Conservation (phyloP, 1,139 yeast species). For the Yamadazyma kanchanaburiensis region DNA sequence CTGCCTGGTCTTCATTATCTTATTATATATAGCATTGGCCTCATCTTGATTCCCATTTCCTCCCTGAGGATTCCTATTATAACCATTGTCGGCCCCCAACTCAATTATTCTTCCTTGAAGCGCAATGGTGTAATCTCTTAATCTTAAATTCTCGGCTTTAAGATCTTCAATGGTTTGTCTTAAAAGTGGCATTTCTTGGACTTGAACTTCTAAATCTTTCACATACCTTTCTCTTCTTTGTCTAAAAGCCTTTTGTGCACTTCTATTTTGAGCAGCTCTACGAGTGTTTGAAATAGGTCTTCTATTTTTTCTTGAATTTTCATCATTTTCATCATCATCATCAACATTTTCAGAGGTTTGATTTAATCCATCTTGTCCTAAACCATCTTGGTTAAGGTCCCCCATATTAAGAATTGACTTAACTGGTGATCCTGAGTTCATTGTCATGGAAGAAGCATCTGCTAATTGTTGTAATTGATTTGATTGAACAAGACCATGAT, state of each 20-base stretch:
- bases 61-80: constrained; percentile 1
- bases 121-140: constrained; percentile 70
- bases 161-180: constrained; percentile 62
- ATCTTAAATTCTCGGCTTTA: constrained; percentile 64
- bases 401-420: background rate
- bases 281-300: constrained; percentile 61
- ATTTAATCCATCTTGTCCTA: background rate
- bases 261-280: constrained; percentile 85
- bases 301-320: constrained; percentile 1
- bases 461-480: background rate
- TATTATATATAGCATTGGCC: constrained; percentile 5
- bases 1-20: constrained; percentile 7
- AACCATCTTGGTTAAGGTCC: background rate
- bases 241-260: constrained; percentile 86
- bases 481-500: no score
- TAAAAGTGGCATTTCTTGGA: constrained; percentile 56
- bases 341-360: background rate
- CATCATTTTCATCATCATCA: background rate
- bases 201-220: constrained; percentile 71
- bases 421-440: background rate
- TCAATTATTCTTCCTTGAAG: constrained; percentile 67
- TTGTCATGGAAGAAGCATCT: background rate
- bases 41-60: constrained; percentile 1
- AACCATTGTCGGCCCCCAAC: constrained; percentile 16
- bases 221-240: constrained; percentile 75